Evolutionary conservation across 2,329 filamentous ascomycete genomes (phyloP).

Genomic region (Mariannaea sp.): DNA sequence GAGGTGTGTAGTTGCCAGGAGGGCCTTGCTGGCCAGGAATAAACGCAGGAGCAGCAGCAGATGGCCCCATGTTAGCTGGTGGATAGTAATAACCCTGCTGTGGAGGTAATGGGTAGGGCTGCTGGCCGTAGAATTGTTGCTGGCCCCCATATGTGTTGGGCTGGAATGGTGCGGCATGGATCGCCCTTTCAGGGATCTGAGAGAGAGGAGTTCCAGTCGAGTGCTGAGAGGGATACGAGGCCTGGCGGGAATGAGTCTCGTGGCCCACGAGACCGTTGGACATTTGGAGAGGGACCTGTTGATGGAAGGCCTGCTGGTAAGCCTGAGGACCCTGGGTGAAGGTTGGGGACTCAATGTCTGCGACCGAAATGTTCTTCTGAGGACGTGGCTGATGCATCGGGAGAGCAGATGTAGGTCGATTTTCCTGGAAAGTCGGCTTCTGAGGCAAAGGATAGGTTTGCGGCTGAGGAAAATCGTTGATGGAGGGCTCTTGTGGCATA

Average conservation of each 20-base stretch:
- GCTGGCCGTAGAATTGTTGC: slow-evolving; percentile 62
- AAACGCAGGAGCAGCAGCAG: slow-evolving; percentile 59
- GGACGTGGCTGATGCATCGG: slow-evolving; percentile 94
- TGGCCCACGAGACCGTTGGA: slow-evolving; percentile 60
- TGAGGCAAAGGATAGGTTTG: slow-evolving; percentile 64
- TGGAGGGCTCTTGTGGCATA: slow-evolving; percentile 43
- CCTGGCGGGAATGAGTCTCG: slow-evolving; percentile 67
- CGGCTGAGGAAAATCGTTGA: slow-evolving; percentile 59
- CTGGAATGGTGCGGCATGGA: slow-evolving; percentile 90
- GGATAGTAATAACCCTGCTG: slow-evolving; percentile 73
- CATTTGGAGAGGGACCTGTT: slow-evolving; percentile 84
- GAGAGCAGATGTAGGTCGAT: slow-evolving; percentile 52
- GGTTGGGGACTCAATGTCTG: slow-evolving; percentile 86
- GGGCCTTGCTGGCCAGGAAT: slow-evolving; percentile 58
- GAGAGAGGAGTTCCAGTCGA: slow-evolving; percentile 81
- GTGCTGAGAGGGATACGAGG: slow-evolving; percentile 71
- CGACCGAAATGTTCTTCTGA: slow-evolving; percentile 91
- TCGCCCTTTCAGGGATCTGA: slow-evolving; percentile 89
- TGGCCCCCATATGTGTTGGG: slow-evolving; percentile 68
- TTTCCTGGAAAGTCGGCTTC: slow-evolving; percentile 63
- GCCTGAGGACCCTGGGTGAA: slow-evolving; percentile 65
- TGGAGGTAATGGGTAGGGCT: slow-evolving; percentile 45
- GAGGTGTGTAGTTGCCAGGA: slow-evolving; percentile 49
- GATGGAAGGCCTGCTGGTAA: slow-evolving; percentile 91
- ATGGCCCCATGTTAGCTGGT: slow-evolving; percentile 57